Conservation (phyloP, 2,329 filamentous ascomycete genomes). For the Aureobasidium musti region DNA sequence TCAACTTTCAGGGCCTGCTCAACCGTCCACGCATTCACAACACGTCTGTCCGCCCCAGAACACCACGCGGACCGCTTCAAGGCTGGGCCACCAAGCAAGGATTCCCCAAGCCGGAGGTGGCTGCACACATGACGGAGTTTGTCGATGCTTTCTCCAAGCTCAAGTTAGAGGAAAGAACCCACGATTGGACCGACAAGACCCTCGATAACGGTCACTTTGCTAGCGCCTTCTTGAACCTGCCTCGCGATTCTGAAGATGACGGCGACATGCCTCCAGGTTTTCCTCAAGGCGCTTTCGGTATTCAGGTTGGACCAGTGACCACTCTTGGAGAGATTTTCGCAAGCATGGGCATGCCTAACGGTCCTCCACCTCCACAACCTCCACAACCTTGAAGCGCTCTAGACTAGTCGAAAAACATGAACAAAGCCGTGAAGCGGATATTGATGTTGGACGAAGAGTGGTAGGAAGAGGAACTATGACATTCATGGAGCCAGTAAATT, state of each 20-base stretch:
- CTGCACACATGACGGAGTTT: neutral
- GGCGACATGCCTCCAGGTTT: neutral
- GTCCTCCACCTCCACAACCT: too few species aligned
- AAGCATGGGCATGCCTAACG: too few species aligned
- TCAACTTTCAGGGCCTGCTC: constrained; percentile 5
- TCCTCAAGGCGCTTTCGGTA: neutral
- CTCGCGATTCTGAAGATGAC: neutral
- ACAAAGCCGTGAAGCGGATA: too few species aligned
- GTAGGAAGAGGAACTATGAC: too few species aligned
- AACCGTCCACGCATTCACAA: neutral
- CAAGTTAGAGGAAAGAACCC: neutral
- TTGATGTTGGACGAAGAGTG: too few species aligned
- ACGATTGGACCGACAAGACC: neutral
- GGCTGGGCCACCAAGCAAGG: neutral
- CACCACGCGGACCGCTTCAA: neutral
- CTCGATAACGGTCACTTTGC: neutral
- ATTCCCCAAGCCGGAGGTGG: neutral
- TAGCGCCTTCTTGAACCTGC: neutral
- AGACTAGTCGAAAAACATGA: too few species aligned
- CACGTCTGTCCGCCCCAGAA: neutral
- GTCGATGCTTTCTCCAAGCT: neutral
- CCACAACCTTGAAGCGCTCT: too few species aligned
- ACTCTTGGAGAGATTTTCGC: neutral
- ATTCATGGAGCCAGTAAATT: too few species aligned
- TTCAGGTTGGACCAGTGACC: neutral